Percentiles rank a stretch among this genome's conserved stretches.
These are phyloP conservation scores for Endocalyx cinctus DNA, from an alignment of 2,329 filamentous ascomycete genomes.

Conservation along the genomic window DNA sequence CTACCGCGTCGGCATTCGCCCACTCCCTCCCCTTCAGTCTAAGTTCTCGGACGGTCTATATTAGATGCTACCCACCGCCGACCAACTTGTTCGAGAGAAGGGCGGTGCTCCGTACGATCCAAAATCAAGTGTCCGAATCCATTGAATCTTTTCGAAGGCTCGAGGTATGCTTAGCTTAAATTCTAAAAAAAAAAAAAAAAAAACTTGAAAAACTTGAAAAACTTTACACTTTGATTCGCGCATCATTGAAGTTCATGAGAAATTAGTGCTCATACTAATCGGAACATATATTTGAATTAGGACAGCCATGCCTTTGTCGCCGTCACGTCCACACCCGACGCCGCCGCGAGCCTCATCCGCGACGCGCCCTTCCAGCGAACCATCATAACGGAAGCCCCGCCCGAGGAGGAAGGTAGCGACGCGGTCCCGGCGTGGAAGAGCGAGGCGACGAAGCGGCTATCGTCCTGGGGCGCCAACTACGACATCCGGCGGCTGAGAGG, in stretches of 20 bases:
- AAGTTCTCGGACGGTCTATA: conserved; percentile 33
- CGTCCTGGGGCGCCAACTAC: conserved; percentile 20
- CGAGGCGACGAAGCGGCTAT: conserved; percentile 7
- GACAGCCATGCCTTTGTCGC: conserved; percentile 46
- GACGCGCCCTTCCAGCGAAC: conserved; percentile 45
- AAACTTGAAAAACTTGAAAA: too few relatives aligned
- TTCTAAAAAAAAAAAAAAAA: too few relatives aligned
- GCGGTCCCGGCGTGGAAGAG: too few relatives aligned
- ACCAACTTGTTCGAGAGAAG: conserved; percentile 50
- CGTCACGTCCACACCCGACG: conserved; percentile 37
- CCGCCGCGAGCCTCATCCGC: conserved; percentile 35
- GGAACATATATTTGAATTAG: too few relatives aligned
- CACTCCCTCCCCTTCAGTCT: conserved; percentile 23
- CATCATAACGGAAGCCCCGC: conserved; percentile 22
- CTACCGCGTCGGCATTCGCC: conserved; percentile 18
- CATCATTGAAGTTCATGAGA: too few relatives aligned
- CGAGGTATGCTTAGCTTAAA: conserved; percentile 24
- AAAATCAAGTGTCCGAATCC: conserved; percentile 25
- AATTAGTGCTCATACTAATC: too few relatives aligned
- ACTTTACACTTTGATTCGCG: too few relatives aligned
- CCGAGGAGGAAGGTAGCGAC: too few relatives aligned
- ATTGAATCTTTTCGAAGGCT: conserved; percentile 51
- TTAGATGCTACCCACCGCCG: conserved; percentile 49
- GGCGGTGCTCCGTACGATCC: conserved; percentile 47
- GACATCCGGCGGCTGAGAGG: conserved; percentile 18